Percentiles rank a stretch among this genome's conserved stretches.
These are phyloP conservation scores for Phytophthora boehmeriae DNA, from an alignment of 352 stramenopile genomes.

Conservation along the genomic window DNA sequence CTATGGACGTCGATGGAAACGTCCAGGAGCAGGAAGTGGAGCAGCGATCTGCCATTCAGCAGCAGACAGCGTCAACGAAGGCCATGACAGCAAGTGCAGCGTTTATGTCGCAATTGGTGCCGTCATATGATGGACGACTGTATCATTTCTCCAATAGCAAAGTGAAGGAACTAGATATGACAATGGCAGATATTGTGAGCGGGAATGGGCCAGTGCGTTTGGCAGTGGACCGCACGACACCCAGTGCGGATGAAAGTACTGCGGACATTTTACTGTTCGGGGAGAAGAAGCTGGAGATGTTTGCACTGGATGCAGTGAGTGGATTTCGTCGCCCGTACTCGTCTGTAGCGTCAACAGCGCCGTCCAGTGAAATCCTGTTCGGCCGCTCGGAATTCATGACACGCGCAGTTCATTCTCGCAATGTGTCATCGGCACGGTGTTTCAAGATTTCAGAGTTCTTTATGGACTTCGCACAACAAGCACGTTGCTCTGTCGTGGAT, in stretches of 20 bases:
- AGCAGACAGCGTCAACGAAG: slow-evolving; percentile 22
- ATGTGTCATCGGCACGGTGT: slow-evolving; percentile 65
- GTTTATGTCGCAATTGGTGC: slow-evolving; percentile 66
- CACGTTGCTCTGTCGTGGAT: slow-evolving; percentile 47
- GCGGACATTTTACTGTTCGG: slow-evolving; percentile 78
- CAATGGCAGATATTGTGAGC: slow-evolving; percentile 78
- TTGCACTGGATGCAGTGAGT: slow-evolving; percentile 66
- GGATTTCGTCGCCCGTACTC: slow-evolving; percentile 62
- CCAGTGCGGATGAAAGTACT: slow-evolving; percentile 22
- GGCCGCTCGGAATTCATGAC: slow-evolving; percentile 80
- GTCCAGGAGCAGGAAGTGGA: slow-evolving; percentile 28
- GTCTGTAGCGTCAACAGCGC: slow-evolving; percentile 13
- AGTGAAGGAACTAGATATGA: slow-evolving; percentile 77
- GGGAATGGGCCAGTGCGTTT: slow-evolving; percentile 74
- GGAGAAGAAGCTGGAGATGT: slow-evolving; percentile 78
- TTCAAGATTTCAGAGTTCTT: slow-evolving; percentile 89
- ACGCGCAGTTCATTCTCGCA: slow-evolving; percentile 60
- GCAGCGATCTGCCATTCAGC: slow-evolving; percentile 36
- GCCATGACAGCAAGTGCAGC: slow-evolving; percentile 36
- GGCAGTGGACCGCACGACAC: slow-evolving; percentile 20
- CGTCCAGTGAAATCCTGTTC: slow-evolving; percentile 59
- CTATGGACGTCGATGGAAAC: slow-evolving; percentile 37
- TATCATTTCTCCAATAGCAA: slow-evolving; percentile 72
- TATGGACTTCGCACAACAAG: slow-evolving; percentile 66
- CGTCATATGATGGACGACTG: slow-evolving; percentile 78